Base-by-base conservation (phyloP, 2,329 filamentous ascomycete species). In the Verticillium zaregamsianum region DNA sequence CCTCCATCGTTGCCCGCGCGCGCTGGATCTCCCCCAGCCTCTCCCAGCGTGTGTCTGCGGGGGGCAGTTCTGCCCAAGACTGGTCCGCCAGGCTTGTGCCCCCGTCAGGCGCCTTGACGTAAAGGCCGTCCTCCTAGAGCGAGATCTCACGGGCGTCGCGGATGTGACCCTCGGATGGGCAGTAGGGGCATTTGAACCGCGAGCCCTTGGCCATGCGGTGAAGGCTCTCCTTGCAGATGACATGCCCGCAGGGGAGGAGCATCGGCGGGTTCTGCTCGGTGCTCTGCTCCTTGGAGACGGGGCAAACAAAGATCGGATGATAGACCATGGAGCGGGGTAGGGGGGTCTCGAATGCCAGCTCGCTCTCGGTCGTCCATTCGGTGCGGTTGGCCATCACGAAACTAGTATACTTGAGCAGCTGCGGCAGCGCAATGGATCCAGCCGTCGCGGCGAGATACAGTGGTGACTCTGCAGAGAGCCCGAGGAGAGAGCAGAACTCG, bases 251-350 rank as follows among this genome's bases (percentile, higher is more conserved):
- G 0, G 92, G 91, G 71, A 99, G 88, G 86, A 97, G 95, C 90
- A 98, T 96, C 2, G 95, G 93, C 12, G 95, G 95, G 73, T 99
- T 99, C 28, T 83, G 79, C 70, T 96, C 93, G 0, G 94, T 99
- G 0, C 91, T 93, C 75, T 99, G 95, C 72, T 97, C 95, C 74
- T 98, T 98, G 69, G 90, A 93, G 5, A 99, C 95, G 0, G 95
- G 95, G 71, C 95, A 99, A 52, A 99, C 95, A 72, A 99, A 99
- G 71, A 99, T 97, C 61, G 91, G 91, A 75, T 99, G 95, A 79
- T 96, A 99, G 57, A 88, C 80, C 83, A 86, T 86, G 66, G 79
- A 82, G 58, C 75, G 71, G 0, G 86, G 85, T 2, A 88, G 76
- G 2, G 85, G 82, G 1, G 85, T 88, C 69, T 91, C 83, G 72